Evolutionary conservation across 2,329 filamentous ascomycete species (phyloP), one percentile per base, ranked within the genome.

Genomic region (Chaetomium sp.): DNA sequence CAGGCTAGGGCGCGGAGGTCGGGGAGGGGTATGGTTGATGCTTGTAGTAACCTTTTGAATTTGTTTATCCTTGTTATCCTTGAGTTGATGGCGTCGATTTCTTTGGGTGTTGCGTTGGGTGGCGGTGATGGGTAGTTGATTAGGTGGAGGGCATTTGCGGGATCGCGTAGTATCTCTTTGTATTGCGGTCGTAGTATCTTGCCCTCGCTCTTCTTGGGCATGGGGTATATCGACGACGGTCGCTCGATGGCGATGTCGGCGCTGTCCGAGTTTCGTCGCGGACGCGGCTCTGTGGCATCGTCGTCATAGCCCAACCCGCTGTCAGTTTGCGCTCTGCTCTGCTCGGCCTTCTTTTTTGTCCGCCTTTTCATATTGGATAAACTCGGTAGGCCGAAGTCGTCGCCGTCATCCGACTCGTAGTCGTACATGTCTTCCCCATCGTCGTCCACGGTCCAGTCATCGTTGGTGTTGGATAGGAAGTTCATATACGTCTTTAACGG

Each of bases 161-260:
- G 96, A 75, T 90, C 87, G 81, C 85, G 86, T 23, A 99, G 79
- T 54, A 99, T 96, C 67, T 99, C 95, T 78, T 99, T 97, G 77
- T 98, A 99, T 77, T 99, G 95, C 59, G 95, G 95, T 68, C 95
- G 87, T 25, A 99, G 81, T 65, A 98, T 98, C 82, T 99, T 99
- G 31, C 92, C 94, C 75, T 97, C 93, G 67, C 85, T 89, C 77
- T 93, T 96, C 78, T 93, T 94, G 2, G 93, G 87, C 72, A 91
- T 89, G 31, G 94, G 94, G 73, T 98, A 98, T 67, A 87, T 88
- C 16, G 92, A 87, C 47, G 90, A 82, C 27, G 91, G 92, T 67
- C 94, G 86, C 78, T 97, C 93, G 73, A 96, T 91, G 21, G 93
- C 93, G 75, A 98, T 97, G 76, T 98, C 94, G 68, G 91, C 91